A percentile compares a stretch with the other conserved stretches of the same genome.
Conservation (phyloP, 2,329 filamentous ascomycete genomes). For the Paraphoma chrysanthemicola region DNA sequence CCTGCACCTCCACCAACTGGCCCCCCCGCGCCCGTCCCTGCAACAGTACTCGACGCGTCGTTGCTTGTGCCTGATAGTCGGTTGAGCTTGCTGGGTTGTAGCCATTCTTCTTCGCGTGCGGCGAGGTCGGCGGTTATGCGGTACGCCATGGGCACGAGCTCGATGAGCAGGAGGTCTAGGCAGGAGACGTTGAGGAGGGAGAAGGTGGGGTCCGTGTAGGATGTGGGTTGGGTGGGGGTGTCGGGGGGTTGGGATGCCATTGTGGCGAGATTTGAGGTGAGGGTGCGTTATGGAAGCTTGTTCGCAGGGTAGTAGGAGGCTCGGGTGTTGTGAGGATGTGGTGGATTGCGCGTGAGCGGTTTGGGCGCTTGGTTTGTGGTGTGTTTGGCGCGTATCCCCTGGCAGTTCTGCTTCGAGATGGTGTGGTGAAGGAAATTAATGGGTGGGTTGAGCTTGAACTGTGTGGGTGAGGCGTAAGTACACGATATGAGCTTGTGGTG, state of each 20-base stretch:
- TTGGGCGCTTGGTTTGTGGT: no score
- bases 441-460: not conserved
- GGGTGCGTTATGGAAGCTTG: not conserved
- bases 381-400: no score
- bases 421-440: not conserved
- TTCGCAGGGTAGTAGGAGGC: no score
- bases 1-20: conserved; percentile 26
- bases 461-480: not conserved
- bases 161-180: conserved; percentile 93
- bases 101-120: conserved; percentile 54
- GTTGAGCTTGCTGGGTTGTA: conserved; percentile 23
- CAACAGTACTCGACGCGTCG: conserved; percentile 35
- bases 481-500: not conserved
- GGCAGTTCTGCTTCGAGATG: no score
- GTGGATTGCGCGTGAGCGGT: no score
- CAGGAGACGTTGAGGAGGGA: conserved; percentile 83
- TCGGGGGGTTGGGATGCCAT: conserved; percentile 4
- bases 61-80: conserved; percentile 28
- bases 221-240: conserved; percentile 21
- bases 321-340: not conserved
- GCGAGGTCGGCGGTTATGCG: conserved; percentile 79
- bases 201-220: conserved; percentile 73
- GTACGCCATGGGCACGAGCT: conserved; percentile 93
- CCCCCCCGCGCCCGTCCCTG: conserved; percentile 22
- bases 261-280: not conserved